Evolutionary conservation across 225 moss, liverwort and hornwort species (phyloP), one percentile per base, ranked within the genome.

Genomic region (Physcomitrium patens): DNA sequence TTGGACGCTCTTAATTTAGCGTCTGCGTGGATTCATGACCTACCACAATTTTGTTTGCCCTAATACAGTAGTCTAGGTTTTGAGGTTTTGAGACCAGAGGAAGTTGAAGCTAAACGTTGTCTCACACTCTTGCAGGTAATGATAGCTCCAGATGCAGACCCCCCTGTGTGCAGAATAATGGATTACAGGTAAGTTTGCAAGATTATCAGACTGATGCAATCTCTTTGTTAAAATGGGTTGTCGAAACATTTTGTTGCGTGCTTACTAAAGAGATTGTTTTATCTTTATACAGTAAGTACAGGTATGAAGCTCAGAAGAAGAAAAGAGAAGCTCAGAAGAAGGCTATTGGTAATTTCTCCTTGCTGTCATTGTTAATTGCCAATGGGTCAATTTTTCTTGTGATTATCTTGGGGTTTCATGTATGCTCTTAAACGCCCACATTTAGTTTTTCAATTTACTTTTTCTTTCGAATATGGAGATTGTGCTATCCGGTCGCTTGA

Each of bases 61-160:
- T 37, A 4, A 37, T 37, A 7, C 7, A 4, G 5, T 18, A 47
- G 53, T 70, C 16, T 54, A 26, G 11, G 53, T 60, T 17, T n/a
- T 62, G 65, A 53, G 24, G 41, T 3, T 44, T 72, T 49, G 12
- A 56, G 65, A 71, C 19, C 28, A 24, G 24, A 47, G n/a, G 49
- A 48, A 37, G 71, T 18, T 27, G 45, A 15, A 73, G 58, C 69
- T 69, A 48, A 81, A 28, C 63, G 20, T 57, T 8, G 59, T 68
- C 49, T 68, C 31, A 58, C 51, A n/a, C 41, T 61, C n/a, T 51
- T 79, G 79, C 84, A 96, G 96, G 96, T 99, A 66, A 99, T 95
- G 99, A 99, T 99, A 60, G 91, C 99, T 73, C 86, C 95, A 61
- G 99, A 99, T 79, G 99, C 99, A 69, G 99, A 99, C 83, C 99